phyloP scores from a whole-genome alignment of 2,329 filamentous ascomycete genomes.

The Chlorencoelia australis region DNA sequence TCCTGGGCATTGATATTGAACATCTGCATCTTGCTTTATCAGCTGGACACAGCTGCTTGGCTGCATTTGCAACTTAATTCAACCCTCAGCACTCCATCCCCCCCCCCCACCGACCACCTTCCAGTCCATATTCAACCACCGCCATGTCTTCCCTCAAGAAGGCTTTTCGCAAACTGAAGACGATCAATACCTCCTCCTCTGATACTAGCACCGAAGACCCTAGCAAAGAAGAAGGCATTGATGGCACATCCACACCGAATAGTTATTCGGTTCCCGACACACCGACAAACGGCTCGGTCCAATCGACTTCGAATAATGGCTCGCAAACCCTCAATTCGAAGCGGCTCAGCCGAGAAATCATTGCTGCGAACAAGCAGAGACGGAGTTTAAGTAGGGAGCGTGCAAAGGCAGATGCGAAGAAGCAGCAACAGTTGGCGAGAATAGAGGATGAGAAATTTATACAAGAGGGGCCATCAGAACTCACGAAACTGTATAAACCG shows the following conservation, averaged over 20 bases:
- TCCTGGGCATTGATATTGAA: too few species aligned
- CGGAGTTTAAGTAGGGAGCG: constrained; percentile 21
- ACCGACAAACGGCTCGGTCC: constrained; percentile 5
- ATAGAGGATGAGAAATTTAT: constrained; percentile 25
- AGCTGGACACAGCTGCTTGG: too few species aligned
- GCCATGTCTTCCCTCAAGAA: constrained; percentile 25
- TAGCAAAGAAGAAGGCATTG: constrained; percentile 7
- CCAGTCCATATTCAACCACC: too few species aligned
- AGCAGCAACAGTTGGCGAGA: constrained; percentile 19
- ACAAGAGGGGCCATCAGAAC: constrained; percentile 18
- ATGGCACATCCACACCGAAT: background rate
- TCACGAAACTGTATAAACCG: constrained; percentile 25
- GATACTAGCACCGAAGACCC: constrained; percentile 8
- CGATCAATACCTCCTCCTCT: constrained; percentile 8
- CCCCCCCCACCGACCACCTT: too few species aligned
- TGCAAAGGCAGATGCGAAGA: constrained; percentile 19
- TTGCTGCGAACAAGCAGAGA: constrained; percentile 14
- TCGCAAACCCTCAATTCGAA: constrained; percentile 10
- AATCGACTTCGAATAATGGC: constrained; percentile 4
- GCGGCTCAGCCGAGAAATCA: constrained; percentile 18
- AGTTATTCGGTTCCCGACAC: background rate
- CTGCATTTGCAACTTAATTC: too few species aligned
- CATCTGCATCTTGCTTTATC: too few species aligned
- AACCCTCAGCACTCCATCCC: too few species aligned
- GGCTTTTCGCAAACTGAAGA: constrained; percentile 19